phyloP scores from a whole-genome alignment of 2,329 filamentous ascomycete genomes.

The Xylaria sp. region DNA sequence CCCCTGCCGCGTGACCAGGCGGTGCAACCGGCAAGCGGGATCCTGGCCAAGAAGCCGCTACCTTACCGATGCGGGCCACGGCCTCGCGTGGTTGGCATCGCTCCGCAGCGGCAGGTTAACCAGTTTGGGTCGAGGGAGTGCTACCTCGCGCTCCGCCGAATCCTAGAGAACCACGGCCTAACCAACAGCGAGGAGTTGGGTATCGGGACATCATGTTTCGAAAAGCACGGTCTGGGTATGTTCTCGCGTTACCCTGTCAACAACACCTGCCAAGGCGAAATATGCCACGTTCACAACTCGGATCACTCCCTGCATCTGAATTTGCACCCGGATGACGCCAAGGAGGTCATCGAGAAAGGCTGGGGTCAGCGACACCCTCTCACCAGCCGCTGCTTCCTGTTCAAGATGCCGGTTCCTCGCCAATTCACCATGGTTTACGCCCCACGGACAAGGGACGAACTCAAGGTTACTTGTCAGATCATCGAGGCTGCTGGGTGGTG shows the following conservation, averaged over 20 bases:
- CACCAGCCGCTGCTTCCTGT: conserved; percentile 66
- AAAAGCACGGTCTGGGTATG: conserved; percentile 82
- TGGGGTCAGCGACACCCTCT: conserved; percentile 81
- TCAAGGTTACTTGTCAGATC: conserved; percentile 74
- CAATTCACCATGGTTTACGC: conserved; percentile 88
- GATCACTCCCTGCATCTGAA: conserved; percentile 84
- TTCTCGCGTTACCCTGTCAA: conserved; percentile 75
- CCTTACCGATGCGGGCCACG: conserved; percentile 71
- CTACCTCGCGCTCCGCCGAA: conserved; percentile 65
- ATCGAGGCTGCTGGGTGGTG: conserved; percentile 77
- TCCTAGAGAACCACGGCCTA: conserved; percentile 63
- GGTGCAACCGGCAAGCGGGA: conserved; percentile 66
- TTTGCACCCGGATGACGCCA: conserved; percentile 81
- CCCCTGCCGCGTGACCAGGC: conserved; percentile 64
- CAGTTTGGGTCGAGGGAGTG: conserved; percentile 68
- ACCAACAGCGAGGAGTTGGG: conserved; percentile 61
- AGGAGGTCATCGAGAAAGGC: conserved; percentile 75
- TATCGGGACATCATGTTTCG: conserved; percentile 78
- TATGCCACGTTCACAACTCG: conserved; percentile 81
- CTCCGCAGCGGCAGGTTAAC: conserved; percentile 81
- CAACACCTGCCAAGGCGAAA: conserved; percentile 80
- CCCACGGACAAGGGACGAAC: conserved; percentile 72
- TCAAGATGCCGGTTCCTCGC: conserved; percentile 74
- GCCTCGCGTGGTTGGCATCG: conserved; percentile 78
- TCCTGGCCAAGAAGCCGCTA: conserved; percentile 64